These are phyloP conservation scores for Salvia miltiorrhiza DNA, from an alignment of 257 asterid species.

Conservation along the genomic window DNA sequence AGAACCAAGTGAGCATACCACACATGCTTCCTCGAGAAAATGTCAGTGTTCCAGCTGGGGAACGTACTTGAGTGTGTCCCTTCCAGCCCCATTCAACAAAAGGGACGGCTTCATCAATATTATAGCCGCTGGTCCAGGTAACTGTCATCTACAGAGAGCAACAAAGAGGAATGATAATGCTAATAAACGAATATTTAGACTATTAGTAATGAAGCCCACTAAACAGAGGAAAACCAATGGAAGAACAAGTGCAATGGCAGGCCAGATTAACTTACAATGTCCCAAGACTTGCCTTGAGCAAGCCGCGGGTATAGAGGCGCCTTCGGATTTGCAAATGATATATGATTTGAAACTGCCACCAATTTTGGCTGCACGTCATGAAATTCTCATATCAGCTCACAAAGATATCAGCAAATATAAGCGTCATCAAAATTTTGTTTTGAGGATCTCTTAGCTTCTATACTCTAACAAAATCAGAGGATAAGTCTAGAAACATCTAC, in stretches of 20 bases:
- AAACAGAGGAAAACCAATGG: neutral
- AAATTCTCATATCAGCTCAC: neutral
- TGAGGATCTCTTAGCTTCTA: neutral
- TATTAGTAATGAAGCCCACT: neutral
- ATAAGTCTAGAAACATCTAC: neutral
- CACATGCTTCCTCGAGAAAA: slow-evolving; percentile 28
- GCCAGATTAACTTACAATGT: slow-evolving; percentile 43
- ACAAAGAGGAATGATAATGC: neutral
- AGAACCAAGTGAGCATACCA: slow-evolving; percentile 1
- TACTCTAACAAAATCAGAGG: neutral
- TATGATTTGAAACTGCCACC: slow-evolving; percentile 47
- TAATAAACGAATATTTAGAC: neutral
- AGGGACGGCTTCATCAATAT: slow-evolving; percentile 54
- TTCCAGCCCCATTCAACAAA: slow-evolving; percentile 30
- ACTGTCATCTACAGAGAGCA: slow-evolving; percentile 45
- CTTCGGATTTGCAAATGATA: slow-evolving; percentile 61
- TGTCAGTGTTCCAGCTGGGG: slow-evolving; percentile 27
- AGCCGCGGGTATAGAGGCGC: slow-evolving; percentile 48
- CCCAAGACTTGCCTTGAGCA: slow-evolving; percentile 43
- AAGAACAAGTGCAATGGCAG: no score
- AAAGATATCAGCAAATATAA: neutral
- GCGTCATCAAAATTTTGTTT: no score
- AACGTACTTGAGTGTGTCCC: slow-evolving; percentile 6
- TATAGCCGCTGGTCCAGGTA: slow-evolving; percentile 70
- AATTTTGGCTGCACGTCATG: slow-evolving; percentile 47